Conservation (phyloP, 2,329 filamentous ascomycete genomes). For the Ophiosphaerella narmari region DNA sequence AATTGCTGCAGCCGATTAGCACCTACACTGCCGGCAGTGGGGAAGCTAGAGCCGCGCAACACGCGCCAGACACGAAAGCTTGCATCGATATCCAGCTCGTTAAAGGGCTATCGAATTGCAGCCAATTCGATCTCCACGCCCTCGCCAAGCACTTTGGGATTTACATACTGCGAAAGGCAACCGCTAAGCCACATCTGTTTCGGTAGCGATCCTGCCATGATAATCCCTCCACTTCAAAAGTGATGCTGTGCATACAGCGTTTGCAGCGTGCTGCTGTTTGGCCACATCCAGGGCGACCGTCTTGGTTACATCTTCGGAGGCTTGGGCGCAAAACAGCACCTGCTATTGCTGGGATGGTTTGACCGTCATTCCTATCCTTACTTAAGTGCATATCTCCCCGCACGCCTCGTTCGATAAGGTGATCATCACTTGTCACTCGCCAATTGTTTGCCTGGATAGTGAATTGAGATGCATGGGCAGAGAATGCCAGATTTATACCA, state of each 20-base stretch:
- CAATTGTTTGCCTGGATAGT: background rate
- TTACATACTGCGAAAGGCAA: slow-evolving; percentile 39
- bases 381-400: slow-evolving; percentile 15
- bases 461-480: background rate
- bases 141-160: slow-evolving; percentile 31
- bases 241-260: slow-evolving; percentile 20
- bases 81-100: slow-evolving; percentile 7
- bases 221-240: slow-evolving; percentile 26
- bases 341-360: slow-evolving; percentile 14
- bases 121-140: slow-evolving; percentile 7
- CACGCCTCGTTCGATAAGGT: slow-evolving; percentile 14
- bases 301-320: slow-evolving; percentile 6
- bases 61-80: slow-evolving; percentile 11
- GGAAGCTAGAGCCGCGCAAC: slow-evolving; percentile 14
- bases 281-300: slow-evolving; percentile 4
- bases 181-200: slow-evolving; percentile 27
- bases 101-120: slow-evolving; percentile 9
- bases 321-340: slow-evolving; percentile 8
- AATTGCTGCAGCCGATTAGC: slow-evolving; percentile 2
- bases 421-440: slow-evolving; percentile 4
- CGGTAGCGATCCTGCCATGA: slow-evolving; percentile 22
- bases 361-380: slow-evolving; percentile 7
- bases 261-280: slow-evolving; percentile 9
- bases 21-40: slow-evolving; percentile 7
- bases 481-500: background rate